A percentile compares a stretch with the other conserved stretches of the same genome.
phyloP scores from a whole-genome alignment of 179 eudicot genomes.

The Beta corolliflora region DNA sequence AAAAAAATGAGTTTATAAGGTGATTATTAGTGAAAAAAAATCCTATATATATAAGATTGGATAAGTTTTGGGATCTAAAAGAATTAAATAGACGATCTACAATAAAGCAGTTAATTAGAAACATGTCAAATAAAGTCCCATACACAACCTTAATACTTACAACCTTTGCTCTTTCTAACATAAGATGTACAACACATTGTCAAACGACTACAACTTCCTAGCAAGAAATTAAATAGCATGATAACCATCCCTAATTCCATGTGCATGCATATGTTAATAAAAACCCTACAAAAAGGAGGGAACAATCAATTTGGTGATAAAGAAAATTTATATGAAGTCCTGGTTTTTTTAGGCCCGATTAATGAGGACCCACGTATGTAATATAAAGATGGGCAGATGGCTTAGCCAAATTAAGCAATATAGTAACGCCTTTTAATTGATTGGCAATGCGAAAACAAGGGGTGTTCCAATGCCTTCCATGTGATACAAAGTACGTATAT shows the following conservation, averaged over 20 bases:
- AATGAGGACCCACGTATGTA: background rate
- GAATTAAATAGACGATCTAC: background rate
- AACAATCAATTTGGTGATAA: conserved; percentile 12
- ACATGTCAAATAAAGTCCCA: background rate
- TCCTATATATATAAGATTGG: too few species aligned
- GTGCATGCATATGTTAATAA: conserved; percentile 20
- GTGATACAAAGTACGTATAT: too few species aligned
- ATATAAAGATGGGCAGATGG: too few species aligned
- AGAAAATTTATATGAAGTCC: background rate
- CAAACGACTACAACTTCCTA: background rate
- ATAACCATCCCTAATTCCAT: background rate
- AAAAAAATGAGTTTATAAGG: too few species aligned
- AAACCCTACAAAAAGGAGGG: background rate
- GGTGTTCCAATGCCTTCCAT: conserved; percentile 9
- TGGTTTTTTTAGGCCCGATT: conserved; percentile 3
- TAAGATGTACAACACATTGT: background rate
- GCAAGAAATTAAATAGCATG: background rate
- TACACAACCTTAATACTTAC: background rate
- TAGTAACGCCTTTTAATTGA: background rate
- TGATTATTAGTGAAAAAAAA: too few species aligned
- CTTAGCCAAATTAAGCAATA: conserved; percentile 11
- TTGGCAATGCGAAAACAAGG: background rate
- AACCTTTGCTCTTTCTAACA: background rate
- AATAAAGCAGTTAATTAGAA: too few species aligned
- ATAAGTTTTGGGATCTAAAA: background rate